Conservation (phyloP, 176 grass and related monocot species). For the Carex pumila region DNA sequence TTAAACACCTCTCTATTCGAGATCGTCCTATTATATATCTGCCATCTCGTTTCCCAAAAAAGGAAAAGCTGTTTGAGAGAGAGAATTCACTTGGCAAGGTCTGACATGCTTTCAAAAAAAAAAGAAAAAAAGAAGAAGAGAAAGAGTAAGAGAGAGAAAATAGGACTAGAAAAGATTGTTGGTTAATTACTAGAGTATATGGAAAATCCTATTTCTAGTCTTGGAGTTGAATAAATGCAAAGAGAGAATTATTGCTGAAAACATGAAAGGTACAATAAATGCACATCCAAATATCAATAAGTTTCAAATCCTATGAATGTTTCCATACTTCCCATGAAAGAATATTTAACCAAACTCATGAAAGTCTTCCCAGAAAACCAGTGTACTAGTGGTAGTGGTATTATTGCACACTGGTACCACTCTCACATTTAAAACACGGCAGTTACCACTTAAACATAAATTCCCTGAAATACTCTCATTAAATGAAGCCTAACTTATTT, state of each 20-base stretch:
- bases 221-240: constrained; percentile 17
- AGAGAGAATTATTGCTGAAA: constrained; percentile 22
- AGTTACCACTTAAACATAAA: constrained; percentile 21
- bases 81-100: neutral
- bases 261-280: constrained; percentile 22
- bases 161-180: neutral
- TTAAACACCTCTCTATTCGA: neutral
- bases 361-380: constrained; percentile 11
- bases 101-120: constrained; percentile 17
- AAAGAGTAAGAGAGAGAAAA: neutral
- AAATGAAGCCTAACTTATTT: constrained; percentile 26
- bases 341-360: constrained; percentile 24
- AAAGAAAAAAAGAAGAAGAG: neutral
- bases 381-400: neutral
- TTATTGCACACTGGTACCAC: neutral
- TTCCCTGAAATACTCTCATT: constrained; percentile 3
- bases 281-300: constrained; percentile 9
- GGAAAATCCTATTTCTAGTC: constrained; percentile 7
- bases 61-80: neutral
- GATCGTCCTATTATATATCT: neutral
- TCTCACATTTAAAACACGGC: constrained; percentile 21
- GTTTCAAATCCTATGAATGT: constrained; percentile 27
- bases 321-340: constrained; percentile 26
- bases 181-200: neutral
- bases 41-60: constrained; percentile 35